Base-by-base conservation (phyloP, 2,329 filamentous ascomycete species). In the Ophiocordyceps unilateralis region DNA sequence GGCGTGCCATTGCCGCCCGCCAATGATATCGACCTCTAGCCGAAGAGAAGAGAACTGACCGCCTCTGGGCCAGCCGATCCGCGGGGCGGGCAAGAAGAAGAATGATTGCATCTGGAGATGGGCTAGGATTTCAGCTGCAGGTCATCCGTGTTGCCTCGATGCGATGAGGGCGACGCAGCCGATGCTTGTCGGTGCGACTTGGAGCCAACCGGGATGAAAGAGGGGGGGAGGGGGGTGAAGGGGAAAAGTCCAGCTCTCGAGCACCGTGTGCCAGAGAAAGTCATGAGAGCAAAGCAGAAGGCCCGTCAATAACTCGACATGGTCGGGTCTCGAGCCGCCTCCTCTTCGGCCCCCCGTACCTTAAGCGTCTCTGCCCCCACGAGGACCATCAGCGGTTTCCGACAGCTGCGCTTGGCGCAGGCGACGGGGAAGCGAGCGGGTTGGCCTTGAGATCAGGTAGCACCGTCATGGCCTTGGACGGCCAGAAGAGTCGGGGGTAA, bases 101-200 rank as follows among this genome's bases (percentile, higher is more conserved):
- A 21, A 42, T 40, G 40, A 40, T 43, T 30, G 30, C 34, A 40
- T 45, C 44, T 43, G 34, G 39, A 19, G 14, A 43, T 28, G 24
- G 17, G 41, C 43, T 39, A 40, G 41, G 22, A 41, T 30, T 40
- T 41, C 42, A 46, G 45, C 40, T 44, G 42, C 45, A 44, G 42
- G 40, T 37, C 37, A 42, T 44, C 24, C 40, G 30, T 38, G 45
- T 43, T 15, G 26, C 39, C 22, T 17, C 34, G 20, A 40, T 40
- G 41, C 39, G 40, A 36, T 39, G 36, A 28, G 38, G 36, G 39
- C n/a, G n/a, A 48, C 44, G 43, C 43, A 44, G 28, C 42, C n/a
- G 30, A 46, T 39, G 44, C 38, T 47, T 32, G 44, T 44, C 41
- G 24, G 49, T 49, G 46, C 47, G 47, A 49, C 47, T 44, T 30